Evolutionary conservation across 441 rosid genomes (phyloP), one percentile per base, ranked within the genome.

Genomic region (Metrosideros polymorpha): DNA sequence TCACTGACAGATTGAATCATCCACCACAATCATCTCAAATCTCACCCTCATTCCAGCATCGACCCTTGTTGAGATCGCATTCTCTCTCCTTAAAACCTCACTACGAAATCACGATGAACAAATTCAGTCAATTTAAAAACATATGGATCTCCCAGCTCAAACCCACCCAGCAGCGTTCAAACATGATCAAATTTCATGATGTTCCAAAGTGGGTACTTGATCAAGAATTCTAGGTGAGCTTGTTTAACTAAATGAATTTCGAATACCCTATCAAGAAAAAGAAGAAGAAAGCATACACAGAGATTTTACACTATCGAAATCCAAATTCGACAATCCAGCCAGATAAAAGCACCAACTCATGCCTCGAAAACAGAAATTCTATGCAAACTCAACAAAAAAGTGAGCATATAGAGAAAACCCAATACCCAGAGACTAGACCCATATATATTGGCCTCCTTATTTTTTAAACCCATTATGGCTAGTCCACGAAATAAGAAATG

Each of bases 1-100:
- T 71, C 89, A 87, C 86, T 39, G 86, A 84, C 84, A 85, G 85
- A 85, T 22, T 86, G 89, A 87, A 88, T 84, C 82, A 89, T 85
- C 86, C 79, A 82, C 89, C 84, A 71, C 82, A 85, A 39, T 86
- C 53, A 88, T 85, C 85, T 76, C 66, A 71, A 86, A 86, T 77
- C 83, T 88, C 89, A 87, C 66, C 84, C 87, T 88, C 94, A 88
- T 89, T 90, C 90, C 89, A 86, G 57, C 85, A 88, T 86, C 88
- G 91, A 89, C 86, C 89, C 76, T 52, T 43, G 63, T 85, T 90
- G 53, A 53, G 76, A 83, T 79, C 85, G 32, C 47, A 35, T n/a
- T 17, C 75, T 35, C 79, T 39, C 27, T 39, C 47, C 39, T n/a
- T 35, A 71, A 39, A 71, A 71, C 47, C 79, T 71, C 79, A 71